Conservation (phyloP, 129 eudicot genomes). For the Lonicera japonica region DNA sequence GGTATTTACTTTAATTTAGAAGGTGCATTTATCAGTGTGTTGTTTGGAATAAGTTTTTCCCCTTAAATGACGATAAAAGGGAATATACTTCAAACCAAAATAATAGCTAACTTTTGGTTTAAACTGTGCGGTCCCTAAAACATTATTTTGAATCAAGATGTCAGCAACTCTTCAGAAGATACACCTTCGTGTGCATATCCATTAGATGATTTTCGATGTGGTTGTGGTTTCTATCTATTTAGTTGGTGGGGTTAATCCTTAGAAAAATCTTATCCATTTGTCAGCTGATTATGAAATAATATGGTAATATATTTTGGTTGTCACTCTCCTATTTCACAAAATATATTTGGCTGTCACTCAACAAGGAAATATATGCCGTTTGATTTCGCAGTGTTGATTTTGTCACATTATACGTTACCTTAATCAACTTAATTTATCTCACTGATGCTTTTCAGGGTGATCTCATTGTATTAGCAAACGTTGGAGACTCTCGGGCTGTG, state of each 20-base stretch:
- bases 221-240: too few relatives aligned
- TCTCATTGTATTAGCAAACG: constrained; percentile 71
- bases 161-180: too few relatives aligned
- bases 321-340: too few relatives aligned
- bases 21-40: too few relatives aligned
- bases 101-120: too few relatives aligned
- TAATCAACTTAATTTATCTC: neutral
- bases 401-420: neutral
- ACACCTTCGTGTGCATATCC: neutral
- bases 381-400: neutral
- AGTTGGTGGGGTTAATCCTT: neutral
- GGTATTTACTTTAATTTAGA: too few relatives aligned
- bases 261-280: neutral
- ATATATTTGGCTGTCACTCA: neutral
- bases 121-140: too few relatives aligned
- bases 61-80: too few relatives aligned
- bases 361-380: neutral
- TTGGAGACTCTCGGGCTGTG: constrained; percentile 93
- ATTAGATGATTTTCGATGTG: too few relatives aligned
- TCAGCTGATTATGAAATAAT: neutral
- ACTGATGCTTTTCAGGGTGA: constrained; percentile 53
- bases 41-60: too few relatives aligned
- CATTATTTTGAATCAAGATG: too few relatives aligned
- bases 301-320: neutral
- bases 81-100: too few relatives aligned